Evolutionary conservation across 768 basidiomycete species (phyloP).

Genomic region (Cystofilobasidium ferigula): DNA sequence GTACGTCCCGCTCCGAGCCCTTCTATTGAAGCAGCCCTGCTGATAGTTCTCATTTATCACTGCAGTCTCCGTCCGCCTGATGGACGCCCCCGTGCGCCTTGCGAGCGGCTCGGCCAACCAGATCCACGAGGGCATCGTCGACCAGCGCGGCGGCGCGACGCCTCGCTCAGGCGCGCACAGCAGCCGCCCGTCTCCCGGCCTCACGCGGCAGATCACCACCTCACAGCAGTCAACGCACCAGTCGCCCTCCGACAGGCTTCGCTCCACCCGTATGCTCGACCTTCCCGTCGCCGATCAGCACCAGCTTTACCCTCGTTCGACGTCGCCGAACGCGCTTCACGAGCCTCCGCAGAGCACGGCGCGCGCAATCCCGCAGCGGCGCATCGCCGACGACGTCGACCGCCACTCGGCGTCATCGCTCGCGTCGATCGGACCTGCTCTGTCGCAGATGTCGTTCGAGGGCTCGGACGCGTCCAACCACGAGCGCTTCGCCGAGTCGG

Average conservation of each 20-base stretch:
- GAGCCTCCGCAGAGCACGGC: neutral
- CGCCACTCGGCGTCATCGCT: constrained; percentile 1
- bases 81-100: constrained; percentile 12
- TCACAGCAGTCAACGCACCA: neutral
- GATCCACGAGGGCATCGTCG: constrained; percentile 4
- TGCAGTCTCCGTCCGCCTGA: constrained; percentile 20
- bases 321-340: neutral
- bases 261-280: neutral
- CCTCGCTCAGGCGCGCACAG: neutral
- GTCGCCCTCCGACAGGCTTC: neutral
- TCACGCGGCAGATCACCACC: neutral
- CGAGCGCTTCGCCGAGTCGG: constrained; percentile 15
- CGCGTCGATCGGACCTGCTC: constrained; percentile 20
- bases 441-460: constrained; percentile 22
- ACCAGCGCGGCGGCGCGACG: neutral
- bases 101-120: constrained; percentile 7
- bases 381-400: neutral
- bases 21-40: neutral
- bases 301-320: neutral
- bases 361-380: neutral
- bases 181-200: neutral
- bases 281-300: neutral
- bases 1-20: constrained; percentile 1
- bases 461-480: constrained; percentile 14
- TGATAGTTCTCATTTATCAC: neutral